Evolutionary conservation across 176 grass and related monocot genomes (phyloP).

Genomic region (Rhipidocladum racemiflorum): DNA sequence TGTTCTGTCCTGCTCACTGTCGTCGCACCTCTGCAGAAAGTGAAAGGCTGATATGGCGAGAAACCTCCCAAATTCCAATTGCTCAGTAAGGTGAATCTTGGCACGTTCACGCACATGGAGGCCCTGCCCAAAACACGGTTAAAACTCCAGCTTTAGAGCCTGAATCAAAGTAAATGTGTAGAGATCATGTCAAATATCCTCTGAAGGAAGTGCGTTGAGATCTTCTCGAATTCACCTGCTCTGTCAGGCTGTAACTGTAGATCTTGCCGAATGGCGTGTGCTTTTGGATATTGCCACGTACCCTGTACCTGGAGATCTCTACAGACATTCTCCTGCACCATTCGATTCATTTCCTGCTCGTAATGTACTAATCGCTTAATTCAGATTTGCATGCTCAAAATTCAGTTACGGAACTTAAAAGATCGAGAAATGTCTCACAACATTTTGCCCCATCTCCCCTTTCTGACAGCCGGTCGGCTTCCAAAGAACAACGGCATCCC

Average conservation of each 20-base stretch:
- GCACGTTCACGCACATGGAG: constrained; percentile 36
- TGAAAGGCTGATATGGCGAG: constrained; percentile 8
- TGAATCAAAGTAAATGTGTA: not conserved
- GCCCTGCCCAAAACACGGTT: not conserved
- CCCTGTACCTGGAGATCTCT: not conserved
- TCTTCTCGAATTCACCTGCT: not conserved
- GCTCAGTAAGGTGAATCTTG: constrained; percentile 22
- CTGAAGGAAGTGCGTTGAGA: too few relatives aligned
- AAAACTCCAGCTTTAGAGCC: not conserved
- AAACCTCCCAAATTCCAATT: not conserved
- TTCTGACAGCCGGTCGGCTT: constrained; percentile 63
- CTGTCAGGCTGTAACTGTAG: not conserved
- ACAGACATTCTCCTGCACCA: not conserved
- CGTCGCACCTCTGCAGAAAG: constrained; percentile 18
- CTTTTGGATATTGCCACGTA: not conserved
- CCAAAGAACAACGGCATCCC: constrained; percentile 86
- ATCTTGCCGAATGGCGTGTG: not conserved
- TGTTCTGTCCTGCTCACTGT: constrained; percentile 24
- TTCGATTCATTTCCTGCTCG: not conserved
- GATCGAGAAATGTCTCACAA: not conserved
- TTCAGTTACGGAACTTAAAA: too few relatives aligned
- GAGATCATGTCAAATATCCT: not conserved
- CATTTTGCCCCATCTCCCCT: not conserved
- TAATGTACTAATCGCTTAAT: too few relatives aligned
- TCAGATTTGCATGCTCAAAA: not conserved